phyloP scores from a whole-genome alignment of 1,284 basidiomycete species.

The Tremellales sp. region DNA sequence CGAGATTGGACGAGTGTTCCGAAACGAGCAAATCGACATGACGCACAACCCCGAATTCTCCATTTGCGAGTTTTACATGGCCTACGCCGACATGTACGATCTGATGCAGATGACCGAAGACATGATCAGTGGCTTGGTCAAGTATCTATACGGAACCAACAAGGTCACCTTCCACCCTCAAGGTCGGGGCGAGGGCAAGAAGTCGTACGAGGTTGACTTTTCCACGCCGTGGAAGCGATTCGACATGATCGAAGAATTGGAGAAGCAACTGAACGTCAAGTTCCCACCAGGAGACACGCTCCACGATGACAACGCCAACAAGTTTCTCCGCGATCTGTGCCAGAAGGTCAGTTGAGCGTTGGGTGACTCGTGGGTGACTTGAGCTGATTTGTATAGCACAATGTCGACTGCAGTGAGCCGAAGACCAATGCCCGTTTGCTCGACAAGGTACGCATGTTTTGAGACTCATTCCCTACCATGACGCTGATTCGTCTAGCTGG shows the following conservation, averaged over 20 bases:
- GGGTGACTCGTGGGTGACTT: background rate
- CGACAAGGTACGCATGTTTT: constrained; percentile 72
- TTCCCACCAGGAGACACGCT: constrained; percentile 92
- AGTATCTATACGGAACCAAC: constrained; percentile 70
- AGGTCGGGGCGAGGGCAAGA: constrained; percentile 67
- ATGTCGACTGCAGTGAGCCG: constrained; percentile 95
- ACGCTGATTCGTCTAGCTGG: constrained; percentile 58
- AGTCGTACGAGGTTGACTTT: constrained; percentile 80
- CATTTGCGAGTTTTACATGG: constrained; percentile 99
- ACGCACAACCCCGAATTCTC: constrained; percentile 98
- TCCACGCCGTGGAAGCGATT: constrained; percentile 97
- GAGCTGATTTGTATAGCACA: constrained; percentile 60
- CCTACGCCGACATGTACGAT: constrained; percentile 99
- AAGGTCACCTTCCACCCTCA: constrained; percentile 88
- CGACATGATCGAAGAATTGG: constrained; percentile 95
- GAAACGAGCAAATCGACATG: constrained; percentile 98
- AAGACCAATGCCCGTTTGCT: constrained; percentile 92
- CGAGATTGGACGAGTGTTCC: constrained; percentile 96
- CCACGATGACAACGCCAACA: constrained; percentile 82
- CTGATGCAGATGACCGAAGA: constrained; percentile 96
- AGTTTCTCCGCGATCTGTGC: constrained; percentile 81
- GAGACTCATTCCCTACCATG: background rate
- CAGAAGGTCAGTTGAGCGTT: constrained; percentile 58
- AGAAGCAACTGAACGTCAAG: constrained; percentile 86
- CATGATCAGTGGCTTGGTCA: constrained; percentile 88